Conservation (phyloP, 768 basidiomycete species). For the Jaapia argillacea region DNA sequence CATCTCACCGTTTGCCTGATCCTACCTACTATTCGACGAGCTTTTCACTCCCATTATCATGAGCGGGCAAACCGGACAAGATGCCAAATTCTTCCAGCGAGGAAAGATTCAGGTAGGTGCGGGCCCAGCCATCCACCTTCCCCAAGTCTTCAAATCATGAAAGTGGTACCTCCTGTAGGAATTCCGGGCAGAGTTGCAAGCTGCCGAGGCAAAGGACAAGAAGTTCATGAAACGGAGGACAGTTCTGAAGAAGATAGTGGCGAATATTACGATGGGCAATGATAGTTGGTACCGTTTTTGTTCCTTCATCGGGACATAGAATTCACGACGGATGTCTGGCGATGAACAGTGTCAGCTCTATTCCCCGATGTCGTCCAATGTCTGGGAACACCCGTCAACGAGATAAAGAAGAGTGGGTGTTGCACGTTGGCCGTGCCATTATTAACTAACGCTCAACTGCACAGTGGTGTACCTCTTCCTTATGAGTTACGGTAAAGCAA, state of each 20-base stretch:
- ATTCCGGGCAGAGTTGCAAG: conserved; percentile 85
- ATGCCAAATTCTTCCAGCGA: conserved; percentile 87
- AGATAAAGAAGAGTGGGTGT: conserved; percentile 95
- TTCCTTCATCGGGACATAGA: not conserved
- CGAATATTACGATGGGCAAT: conserved; percentile 99
- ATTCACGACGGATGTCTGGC: conserved; percentile 5
- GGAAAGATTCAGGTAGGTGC: conserved; percentile 81
- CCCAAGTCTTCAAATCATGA: conserved; percentile 4
- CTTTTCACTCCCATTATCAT: conserved; percentile 16
- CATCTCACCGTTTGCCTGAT: not conserved
- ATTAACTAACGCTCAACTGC: not conserved
- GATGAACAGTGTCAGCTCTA: conserved; percentile 87
- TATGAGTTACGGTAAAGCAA: conserved; percentile 90
- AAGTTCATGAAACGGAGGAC: conserved; percentile 90
- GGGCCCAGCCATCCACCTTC: conserved; percentile 1
- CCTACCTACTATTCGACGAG: not conserved
- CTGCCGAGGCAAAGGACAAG: conserved; percentile 93
- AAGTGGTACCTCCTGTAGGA: conserved; percentile 37
- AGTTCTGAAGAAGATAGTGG: conserved; percentile 93
- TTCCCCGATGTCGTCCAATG: conserved; percentile 96
- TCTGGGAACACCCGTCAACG: conserved; percentile 86
- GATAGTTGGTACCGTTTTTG: conserved; percentile 63
- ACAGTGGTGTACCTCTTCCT: conserved; percentile 97
- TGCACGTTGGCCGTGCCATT: conserved; percentile 1
- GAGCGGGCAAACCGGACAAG: conserved; percentile 58